A percentile compares a stretch with the other conserved stretches of the same genome.
Conservation (phyloP, 2,329 filamentous ascomycete genomes). For the Fusarium aywerte region DNA sequence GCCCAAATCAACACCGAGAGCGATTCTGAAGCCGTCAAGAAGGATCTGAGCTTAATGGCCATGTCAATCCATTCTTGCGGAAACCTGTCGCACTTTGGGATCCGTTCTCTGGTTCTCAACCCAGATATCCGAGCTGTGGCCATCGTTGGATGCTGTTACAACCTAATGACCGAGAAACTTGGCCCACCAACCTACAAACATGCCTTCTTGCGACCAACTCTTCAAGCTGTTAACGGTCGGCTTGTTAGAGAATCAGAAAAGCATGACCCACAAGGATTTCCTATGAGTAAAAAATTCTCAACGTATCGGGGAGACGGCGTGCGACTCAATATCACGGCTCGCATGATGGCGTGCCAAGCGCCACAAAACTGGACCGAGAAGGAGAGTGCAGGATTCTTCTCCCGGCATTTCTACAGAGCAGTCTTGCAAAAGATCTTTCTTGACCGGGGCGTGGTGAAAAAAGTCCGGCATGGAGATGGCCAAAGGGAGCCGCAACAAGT, state of each 20-base stretch:
- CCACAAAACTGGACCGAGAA: constrained; percentile 87
- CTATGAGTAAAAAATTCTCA: constrained; percentile 81
- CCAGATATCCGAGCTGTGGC: constrained; percentile 88
- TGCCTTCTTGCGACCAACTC: constrained; percentile 75
- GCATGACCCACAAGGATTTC: constrained; percentile 92
- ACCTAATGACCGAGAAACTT: constrained; percentile 89
- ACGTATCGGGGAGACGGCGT: constrained; percentile 72
- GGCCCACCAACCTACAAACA: constrained; percentile 89
- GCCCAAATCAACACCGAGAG: constrained; percentile 61
- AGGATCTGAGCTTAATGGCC: constrained; percentile 74
- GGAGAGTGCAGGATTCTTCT: constrained; percentile 90
- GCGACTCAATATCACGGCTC: constrained; percentile 91
- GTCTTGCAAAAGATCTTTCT: constrained; percentile 92
- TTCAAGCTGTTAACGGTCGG: constrained; percentile 75
- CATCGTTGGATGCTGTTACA: constrained; percentile 98
- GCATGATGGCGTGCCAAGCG: constrained; percentile 98
- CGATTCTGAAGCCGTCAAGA: constrained; percentile 36
- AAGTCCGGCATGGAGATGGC: constrained; percentile 58
- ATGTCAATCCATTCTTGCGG: constrained; percentile 97
- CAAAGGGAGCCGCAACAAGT: constrained; percentile 42
- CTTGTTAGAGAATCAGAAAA: constrained; percentile 74
- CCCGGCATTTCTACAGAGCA: constrained; percentile 90
- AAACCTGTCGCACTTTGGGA: constrained; percentile 94
- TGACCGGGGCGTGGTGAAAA: constrained; percentile 80
- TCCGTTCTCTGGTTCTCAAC: constrained; percentile 87